A percentile compares a stretch with the other conserved stretches of the same genome.
phyloP scores from a whole-genome alignment of 78 protist species.

The Thecamonas trahens region DNA sequence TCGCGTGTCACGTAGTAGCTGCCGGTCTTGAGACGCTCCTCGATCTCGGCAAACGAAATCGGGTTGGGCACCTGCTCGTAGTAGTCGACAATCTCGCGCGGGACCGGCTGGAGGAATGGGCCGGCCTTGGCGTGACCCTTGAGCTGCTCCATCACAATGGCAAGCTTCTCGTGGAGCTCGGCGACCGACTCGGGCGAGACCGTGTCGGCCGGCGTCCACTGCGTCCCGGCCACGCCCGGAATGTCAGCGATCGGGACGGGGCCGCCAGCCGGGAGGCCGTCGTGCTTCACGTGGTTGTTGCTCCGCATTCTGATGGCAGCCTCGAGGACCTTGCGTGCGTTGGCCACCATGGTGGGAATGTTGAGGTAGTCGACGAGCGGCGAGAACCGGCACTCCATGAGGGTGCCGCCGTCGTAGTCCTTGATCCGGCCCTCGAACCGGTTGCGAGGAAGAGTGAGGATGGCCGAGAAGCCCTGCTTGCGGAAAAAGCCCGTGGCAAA shows the following conservation, averaged over 20 bases:
- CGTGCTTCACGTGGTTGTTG: neutral
- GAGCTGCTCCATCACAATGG: neutral
- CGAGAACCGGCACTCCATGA: conserved; percentile 53
- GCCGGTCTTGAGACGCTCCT: conserved; percentile 14
- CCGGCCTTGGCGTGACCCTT: neutral
- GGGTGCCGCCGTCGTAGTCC: conserved; percentile 88
- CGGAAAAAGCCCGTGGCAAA: conserved; percentile 87
- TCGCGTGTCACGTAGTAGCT: conserved; percentile 46
- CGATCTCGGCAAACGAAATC: conserved; percentile 15
- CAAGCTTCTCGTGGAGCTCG: neutral
- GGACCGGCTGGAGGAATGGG: neutral
- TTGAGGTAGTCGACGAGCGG: conserved; percentile 27
- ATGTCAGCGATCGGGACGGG: neutral
- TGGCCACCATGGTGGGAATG: neutral
- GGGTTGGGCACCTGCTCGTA: too few species aligned
- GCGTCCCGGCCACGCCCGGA: conserved; percentile 17
- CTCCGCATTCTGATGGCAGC: conserved; percentile 27
- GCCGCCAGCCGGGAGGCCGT: neutral
- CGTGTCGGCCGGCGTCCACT: conserved; percentile 32
- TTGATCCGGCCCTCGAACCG: conserved; percentile 75
- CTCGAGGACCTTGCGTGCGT: conserved; percentile 5
- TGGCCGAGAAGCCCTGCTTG: conserved; percentile 76
- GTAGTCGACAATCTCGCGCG: conserved; percentile 11
- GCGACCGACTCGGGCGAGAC: conserved; percentile 30
- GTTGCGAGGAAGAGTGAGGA: conserved; percentile 44